Percentiles rank a stretch among this genome's conserved stretches.
These are phyloP conservation scores for Mimosa bimucronata DNA, from an alignment of 306 rosid genomes.

Conservation along the genomic window DNA sequence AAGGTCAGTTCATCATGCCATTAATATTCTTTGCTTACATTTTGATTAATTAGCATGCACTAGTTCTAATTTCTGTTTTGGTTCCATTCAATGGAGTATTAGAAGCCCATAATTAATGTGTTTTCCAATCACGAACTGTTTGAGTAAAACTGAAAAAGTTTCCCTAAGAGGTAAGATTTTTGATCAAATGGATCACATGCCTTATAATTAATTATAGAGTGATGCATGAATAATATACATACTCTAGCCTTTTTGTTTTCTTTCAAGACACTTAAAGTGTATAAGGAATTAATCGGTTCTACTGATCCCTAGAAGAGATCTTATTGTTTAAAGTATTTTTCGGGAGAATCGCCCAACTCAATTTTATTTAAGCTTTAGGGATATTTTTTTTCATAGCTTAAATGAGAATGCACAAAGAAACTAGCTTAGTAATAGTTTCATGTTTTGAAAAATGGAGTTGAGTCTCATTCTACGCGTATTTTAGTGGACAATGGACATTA, in stretches of 20 bases:
- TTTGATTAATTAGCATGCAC: not conserved
- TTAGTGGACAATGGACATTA: conserved; percentile 10
- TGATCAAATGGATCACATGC: conserved; percentile 3
- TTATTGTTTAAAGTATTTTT: not conserved
- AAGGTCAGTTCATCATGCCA: conserved; percentile 55
- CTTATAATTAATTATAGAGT: not conserved
- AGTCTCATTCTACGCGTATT: conserved; percentile 17
- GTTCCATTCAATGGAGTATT: not conserved
- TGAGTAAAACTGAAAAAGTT: not conserved
- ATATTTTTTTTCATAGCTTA: too few species aligned
- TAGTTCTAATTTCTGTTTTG: not conserved
- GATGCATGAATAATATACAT: not conserved
- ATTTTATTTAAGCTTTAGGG: not conserved
- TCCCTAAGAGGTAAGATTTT: not conserved
- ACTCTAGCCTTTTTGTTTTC: not conserved
- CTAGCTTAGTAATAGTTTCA: not conserved
- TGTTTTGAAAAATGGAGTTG: not conserved
- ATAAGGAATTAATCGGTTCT: not conserved
- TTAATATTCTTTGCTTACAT: not conserved
- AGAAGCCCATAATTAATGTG: not conserved
- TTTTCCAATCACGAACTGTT: not conserved
- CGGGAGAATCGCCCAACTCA: not conserved
- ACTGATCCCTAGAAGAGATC: not conserved
- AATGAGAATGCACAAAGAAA: not conserved
- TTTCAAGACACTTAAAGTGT: not conserved